A percentile compares a stretch with the other conserved stretches of the same genome.
Evolutionary conservation across 805 yeast genomes (phyloP).

Genomic region (Ogataea allantospora): DNA sequence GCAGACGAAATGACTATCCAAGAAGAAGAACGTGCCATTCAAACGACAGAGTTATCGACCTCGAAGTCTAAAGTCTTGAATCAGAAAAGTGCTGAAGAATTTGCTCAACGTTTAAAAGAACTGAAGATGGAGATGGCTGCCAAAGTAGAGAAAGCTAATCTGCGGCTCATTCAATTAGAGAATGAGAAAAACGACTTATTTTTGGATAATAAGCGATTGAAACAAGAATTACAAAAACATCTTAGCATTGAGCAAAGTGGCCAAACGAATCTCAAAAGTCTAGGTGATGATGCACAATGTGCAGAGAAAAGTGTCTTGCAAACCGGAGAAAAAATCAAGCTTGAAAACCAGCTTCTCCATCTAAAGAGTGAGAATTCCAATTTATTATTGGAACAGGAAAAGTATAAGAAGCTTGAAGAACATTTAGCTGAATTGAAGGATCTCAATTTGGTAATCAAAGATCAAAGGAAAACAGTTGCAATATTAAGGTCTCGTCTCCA

Average conservation of each 20-base stretch:
- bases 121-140: constrained; percentile 43
- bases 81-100: constrained; percentile 21
- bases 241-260: neutral
- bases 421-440: constrained; percentile 51
- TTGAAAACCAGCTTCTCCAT: constrained; percentile 36
- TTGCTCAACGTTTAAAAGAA: constrained; percentile 28
- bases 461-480: constrained; percentile 48
- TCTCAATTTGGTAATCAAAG: constrained; percentile 54
- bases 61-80: constrained; percentile 4
- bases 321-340: constrained; percentile 8
- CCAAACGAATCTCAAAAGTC: neutral
- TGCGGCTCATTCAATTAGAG: constrained; percentile 50
- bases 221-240: neutral
- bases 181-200: constrained; percentile 26
- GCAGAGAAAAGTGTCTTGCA: neutral
- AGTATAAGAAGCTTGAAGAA: constrained; percentile 50
- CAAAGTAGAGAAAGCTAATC: constrained; percentile 58
- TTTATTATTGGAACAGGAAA: constrained; percentile 40
- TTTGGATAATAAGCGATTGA: constrained; percentile 5
- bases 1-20: neutral
- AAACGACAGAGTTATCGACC: too few species aligned
- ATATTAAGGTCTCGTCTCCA: constrained; percentile 40
- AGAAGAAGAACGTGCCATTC: neutral
- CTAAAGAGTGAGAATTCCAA: constrained; percentile 45
- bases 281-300: neutral